Conservation (phyloP, 345 rosid species). For the Populus alba region DNA sequence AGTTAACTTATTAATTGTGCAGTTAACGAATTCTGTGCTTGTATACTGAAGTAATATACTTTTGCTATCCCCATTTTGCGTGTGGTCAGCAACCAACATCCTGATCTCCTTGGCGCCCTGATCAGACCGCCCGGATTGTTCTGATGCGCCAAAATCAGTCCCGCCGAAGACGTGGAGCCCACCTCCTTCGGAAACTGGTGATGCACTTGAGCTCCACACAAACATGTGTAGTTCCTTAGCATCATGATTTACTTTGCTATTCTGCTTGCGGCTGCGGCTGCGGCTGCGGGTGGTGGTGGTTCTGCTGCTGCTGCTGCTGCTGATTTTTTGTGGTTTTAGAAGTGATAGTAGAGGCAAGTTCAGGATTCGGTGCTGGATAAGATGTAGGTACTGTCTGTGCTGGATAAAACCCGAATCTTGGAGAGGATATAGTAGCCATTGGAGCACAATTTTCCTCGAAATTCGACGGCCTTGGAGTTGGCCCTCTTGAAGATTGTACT, state of each 20-base stretch:
- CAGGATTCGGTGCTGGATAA: slow-evolving; percentile 89
- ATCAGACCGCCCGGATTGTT: slow-evolving; percentile 74
- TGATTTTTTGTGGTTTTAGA: slow-evolving; percentile 32
- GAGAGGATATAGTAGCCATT: slow-evolving; percentile 46
- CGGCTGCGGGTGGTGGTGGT: slow-evolving; percentile 20
- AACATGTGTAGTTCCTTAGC: slow-evolving; percentile 55
- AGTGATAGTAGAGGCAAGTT: slow-evolving; percentile 42
- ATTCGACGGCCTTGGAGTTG: slow-evolving; percentile 33
- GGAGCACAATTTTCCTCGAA: slow-evolving; percentile 50
- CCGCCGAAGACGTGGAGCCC: slow-evolving; percentile 73
- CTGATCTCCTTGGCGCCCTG: slow-evolving; percentile 91
- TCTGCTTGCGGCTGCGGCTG: slow-evolving; percentile 22
- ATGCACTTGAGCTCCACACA: slow-evolving; percentile 43
- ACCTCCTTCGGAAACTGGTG: slow-evolving; percentile 44
- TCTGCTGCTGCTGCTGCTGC: slow-evolving; percentile 26
- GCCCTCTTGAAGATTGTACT: slow-evolving; percentile 74
- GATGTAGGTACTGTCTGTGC: slow-evolving; percentile 56
- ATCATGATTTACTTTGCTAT: slow-evolving; percentile 57
- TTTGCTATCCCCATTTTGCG: slow-evolving; percentile 71
- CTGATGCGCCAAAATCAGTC: slow-evolving; percentile 48
- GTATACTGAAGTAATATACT: slow-evolving; percentile 30
- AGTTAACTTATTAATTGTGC: background rate
- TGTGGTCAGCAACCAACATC: slow-evolving; percentile 77
- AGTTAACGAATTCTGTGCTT: background rate
- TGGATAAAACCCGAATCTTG: slow-evolving; percentile 72